These are phyloP conservation scores for Capsicum pubescens DNA, from an alignment of 257 asterid species.

Conservation along the genomic window DNA sequence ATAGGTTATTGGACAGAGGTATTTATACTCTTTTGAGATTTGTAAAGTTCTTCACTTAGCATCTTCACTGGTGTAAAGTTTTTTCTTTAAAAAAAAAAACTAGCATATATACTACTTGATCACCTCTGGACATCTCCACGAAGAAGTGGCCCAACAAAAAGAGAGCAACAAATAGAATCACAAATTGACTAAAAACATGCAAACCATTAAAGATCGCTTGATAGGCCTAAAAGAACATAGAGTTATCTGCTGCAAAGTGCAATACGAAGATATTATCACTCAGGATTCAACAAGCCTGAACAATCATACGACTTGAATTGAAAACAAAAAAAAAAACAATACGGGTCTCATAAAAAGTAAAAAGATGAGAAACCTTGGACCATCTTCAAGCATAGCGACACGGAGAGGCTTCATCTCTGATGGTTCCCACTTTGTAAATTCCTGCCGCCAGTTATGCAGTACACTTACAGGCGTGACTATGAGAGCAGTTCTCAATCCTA, in stretches of 20 bases:
- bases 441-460: constrained; percentile 90
- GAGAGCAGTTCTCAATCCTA: constrained; percentile 87
- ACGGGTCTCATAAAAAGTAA: neutral
- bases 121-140: constrained; percentile 13
- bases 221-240: neutral
- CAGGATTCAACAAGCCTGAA: constrained; percentile 13
- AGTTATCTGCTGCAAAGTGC: neutral
- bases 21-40: neutral
- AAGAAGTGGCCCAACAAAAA: constrained; percentile 24
- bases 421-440: constrained; percentile 92
- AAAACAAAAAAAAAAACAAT: neutral
- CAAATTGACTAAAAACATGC: neutral
- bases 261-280: neutral
- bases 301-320: constrained; percentile 1
- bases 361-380: constrained; percentile 63
- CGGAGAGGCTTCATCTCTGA: constrained; percentile 91
- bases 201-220: neutral
- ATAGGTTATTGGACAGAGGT: neutral
- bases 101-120: neutral
- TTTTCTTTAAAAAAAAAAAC: neutral
- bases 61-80: neutral
- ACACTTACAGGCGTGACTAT: constrained; percentile 97
- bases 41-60: neutral
- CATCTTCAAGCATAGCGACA: constrained; percentile 93
- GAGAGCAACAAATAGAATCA: constrained; percentile 14